Evolutionary conservation across 2,329 filamentous ascomycete genomes (phyloP).

Genomic region (Macrophomina phaseolina): DNA sequence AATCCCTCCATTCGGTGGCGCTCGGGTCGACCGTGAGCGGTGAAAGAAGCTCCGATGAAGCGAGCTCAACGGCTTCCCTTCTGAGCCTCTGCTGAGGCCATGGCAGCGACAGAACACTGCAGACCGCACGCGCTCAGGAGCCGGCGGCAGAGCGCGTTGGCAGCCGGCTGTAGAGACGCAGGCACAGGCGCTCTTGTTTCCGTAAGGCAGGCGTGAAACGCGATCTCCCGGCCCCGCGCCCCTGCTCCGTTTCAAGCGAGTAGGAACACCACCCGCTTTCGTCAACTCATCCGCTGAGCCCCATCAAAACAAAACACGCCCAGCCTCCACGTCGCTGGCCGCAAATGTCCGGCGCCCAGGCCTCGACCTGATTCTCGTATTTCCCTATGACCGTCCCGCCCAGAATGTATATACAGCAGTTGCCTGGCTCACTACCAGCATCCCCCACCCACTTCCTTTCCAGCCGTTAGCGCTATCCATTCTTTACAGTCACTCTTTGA

Average conservation of each 20-base stretch:
- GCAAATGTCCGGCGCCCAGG: conserved; percentile 10
- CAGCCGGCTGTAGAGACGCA: not conserved
- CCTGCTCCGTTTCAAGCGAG: conserved; percentile 24
- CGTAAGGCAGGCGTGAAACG: conserved; percentile 20
- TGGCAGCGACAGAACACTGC: no score
- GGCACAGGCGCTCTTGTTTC: not conserved
- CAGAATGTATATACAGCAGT: not conserved
- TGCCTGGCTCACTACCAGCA: not conserved
- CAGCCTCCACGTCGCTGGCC: conserved; percentile 4
- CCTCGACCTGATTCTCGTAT: conserved; percentile 18
- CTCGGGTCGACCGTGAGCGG: not conserved
- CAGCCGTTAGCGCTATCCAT: conserved; percentile 3
- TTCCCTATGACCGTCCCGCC: not conserved
- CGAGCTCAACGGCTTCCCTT: not conserved
- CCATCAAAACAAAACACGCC: conserved; percentile 26
- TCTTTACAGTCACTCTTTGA: conserved; percentile 33
- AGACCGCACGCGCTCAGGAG: not conserved
- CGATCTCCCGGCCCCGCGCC: conserved; percentile 20
- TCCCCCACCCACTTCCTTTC: not conserved
- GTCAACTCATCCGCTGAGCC: conserved; percentile 17
- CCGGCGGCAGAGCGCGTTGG: not conserved
- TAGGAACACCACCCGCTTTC: not conserved
- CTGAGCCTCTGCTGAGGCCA: no score
- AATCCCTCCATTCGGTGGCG: not conserved
- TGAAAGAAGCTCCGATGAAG: not conserved